Percentiles rank a stretch among this genome's conserved stretches.
These are phyloP conservation scores for Glycine latifolia DNA, from an alignment of 306 rosid genomes.

Conservation along the genomic window DNA sequence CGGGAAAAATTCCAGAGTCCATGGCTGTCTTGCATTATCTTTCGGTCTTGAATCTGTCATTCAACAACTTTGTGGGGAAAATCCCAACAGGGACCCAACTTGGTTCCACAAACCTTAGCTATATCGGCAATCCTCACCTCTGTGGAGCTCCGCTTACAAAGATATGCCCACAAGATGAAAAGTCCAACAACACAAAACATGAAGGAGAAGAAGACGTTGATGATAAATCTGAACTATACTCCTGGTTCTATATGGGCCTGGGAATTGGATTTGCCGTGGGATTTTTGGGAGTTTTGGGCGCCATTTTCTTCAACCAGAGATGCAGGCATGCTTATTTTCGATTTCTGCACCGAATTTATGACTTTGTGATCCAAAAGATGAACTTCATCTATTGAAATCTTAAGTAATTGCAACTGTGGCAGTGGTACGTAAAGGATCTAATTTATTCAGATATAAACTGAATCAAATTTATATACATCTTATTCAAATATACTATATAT, in stretches of 20 bases:
- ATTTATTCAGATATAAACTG: too few relatives aligned
- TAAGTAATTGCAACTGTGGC: too few relatives aligned
- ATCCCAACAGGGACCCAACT: constrained; percentile 25
- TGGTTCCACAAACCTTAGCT: constrained; percentile 19
- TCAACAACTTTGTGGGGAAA: constrained; percentile 11
- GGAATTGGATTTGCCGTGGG: constrained; percentile 24
- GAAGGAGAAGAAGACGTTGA: background rate
- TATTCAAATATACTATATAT: too few relatives aligned
- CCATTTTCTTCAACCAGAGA: constrained; percentile 3
- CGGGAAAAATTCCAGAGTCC: background rate
- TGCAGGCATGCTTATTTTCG: background rate
- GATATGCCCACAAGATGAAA: background rate
- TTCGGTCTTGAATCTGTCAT: background rate
- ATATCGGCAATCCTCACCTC: background rate
- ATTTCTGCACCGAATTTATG: too few relatives aligned
- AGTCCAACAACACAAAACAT: background rate
- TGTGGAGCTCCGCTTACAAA: constrained; percentile 4
- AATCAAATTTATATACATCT: too few relatives aligned
- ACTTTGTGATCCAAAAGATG: too few relatives aligned
- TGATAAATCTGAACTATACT: background rate
- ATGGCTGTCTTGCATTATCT: background rate
- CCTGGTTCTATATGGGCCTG: background rate
- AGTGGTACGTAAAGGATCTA: too few relatives aligned
- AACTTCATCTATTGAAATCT: too few relatives aligned
- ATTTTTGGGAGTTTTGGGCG: background rate